Evolutionary conservation across 306 rosid species (phyloP).

Genomic region (Trifolium repens): DNA sequence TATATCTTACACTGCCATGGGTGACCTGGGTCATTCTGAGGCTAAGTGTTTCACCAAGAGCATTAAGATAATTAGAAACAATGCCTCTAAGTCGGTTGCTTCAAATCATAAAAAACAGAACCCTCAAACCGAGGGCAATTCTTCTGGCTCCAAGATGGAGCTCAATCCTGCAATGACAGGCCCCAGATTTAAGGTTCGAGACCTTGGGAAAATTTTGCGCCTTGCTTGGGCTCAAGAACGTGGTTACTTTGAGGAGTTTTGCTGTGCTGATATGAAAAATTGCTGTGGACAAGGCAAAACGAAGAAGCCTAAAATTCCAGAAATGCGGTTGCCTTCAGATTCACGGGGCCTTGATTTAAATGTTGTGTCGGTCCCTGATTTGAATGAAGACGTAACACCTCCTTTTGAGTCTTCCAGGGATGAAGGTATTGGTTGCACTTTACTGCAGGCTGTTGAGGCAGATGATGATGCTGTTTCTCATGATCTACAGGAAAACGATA

Average conservation of each 20-base stretch:
- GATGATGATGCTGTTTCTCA: conserved; percentile 86
- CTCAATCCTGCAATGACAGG: conserved; percentile 50
- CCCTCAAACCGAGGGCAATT: no score
- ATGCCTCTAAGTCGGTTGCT: conserved; percentile 41
- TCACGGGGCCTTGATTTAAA: conserved; percentile 84
- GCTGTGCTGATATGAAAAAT: conserved; percentile 64
- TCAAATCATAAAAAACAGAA: conserved; percentile 49
- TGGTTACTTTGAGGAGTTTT: conserved; percentile 69
- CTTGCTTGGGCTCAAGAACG: conserved; percentile 78
- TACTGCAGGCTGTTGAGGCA: conserved; percentile 79
- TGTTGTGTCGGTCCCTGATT: conserved; percentile 86
- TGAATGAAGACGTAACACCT: conserved; percentile 90
- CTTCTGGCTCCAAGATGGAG: conserved; percentile 44
- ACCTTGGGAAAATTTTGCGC: conserved; percentile 78
- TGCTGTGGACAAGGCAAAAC: conserved; percentile 62
- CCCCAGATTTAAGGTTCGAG: conserved; percentile 85
- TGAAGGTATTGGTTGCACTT: conserved; percentile 83
- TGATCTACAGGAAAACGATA: conserved; percentile 63
- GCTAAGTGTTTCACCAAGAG: conserved; percentile 91
- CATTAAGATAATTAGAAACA: conserved; percentile 65
- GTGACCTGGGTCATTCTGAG: conserved; percentile 95
- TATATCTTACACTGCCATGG: conserved; percentile 64
- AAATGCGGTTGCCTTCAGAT: conserved; percentile 61
- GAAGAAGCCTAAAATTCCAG: conserved; percentile 61
- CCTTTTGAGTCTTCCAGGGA: conserved; percentile 89